Evolutionary conservation across 2,329 filamentous ascomycete species (phyloP).

Genomic region (Aspergillus sp.): DNA sequence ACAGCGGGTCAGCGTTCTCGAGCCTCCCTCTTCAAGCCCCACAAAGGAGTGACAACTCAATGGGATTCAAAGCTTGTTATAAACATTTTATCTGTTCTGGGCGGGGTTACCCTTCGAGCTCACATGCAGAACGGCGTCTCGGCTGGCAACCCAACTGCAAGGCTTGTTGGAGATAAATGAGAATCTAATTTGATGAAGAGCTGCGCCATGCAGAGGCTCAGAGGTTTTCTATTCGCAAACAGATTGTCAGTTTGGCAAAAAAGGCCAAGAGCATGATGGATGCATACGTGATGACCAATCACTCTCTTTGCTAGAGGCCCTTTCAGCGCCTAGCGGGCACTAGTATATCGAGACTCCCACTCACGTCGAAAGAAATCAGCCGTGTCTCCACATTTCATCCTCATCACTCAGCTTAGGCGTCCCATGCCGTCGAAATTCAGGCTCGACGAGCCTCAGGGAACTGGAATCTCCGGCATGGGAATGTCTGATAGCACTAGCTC

Average conservation of each 20-base stretch:
- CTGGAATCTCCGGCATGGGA: background rate
- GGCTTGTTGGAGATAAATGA: background rate
- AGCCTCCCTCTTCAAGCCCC: no score
- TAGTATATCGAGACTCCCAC: background rate
- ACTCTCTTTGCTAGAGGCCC: background rate
- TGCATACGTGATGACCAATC: background rate
- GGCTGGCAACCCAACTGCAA: background rate
- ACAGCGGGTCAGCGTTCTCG: no score
- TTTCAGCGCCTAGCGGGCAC: background rate
- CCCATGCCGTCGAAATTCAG: background rate
- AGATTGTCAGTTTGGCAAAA: background rate
- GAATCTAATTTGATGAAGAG: background rate
- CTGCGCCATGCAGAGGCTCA: background rate
- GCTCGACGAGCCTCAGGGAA: background rate
- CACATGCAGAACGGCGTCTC: background rate
- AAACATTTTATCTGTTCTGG: background rate
- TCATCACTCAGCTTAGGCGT: background rate
- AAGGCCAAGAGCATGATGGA: background rate
- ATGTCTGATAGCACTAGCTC: background rate
- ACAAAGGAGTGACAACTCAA: no score
- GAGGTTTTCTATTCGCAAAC: background rate
- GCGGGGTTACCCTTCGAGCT: background rate
- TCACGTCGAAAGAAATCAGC: background rate
- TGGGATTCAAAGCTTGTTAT: background rate
- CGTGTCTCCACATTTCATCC: background rate